Percentiles rank a stretch among this genome's conserved stretches.
Evolutionary conservation across 1,284 basidiomycete species (phyloP).

Genomic region (Mixia osmundae): DNA sequence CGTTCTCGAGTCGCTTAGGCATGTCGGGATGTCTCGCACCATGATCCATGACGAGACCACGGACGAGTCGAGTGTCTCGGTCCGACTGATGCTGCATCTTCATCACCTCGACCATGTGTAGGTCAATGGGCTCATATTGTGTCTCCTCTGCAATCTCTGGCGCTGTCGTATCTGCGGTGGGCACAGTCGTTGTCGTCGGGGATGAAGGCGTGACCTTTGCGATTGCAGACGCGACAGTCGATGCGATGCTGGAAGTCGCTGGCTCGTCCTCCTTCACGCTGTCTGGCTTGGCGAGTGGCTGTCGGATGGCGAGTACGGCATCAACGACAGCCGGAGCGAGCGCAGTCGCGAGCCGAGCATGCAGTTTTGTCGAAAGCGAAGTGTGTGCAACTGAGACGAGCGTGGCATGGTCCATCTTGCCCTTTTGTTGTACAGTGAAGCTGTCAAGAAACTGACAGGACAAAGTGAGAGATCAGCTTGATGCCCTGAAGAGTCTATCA

Average conservation of each 20-base stretch:
- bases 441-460: constrained; percentile 57
- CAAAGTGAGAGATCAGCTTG: constrained; percentile 5
- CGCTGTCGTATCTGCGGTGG: neutral
- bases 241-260: too few relatives aligned
- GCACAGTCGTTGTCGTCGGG: too few relatives aligned
- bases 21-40: constrained; percentile 96
- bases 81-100: constrained; percentile 99
- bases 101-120: constrained; percentile 99
- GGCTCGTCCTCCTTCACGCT: neutral
- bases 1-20: constrained; percentile 95
- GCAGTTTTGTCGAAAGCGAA: constrained; percentile 83
- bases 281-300: constrained; percentile 35
- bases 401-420: constrained; percentile 53
- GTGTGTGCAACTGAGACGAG: constrained; percentile 84
- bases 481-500: neutral
- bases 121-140: constrained; percentile 56
- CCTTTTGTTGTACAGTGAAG: constrained; percentile 43
- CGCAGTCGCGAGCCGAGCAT: constrained; percentile 56
- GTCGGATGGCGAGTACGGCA: constrained; percentile 69
- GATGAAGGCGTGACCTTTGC: too few relatives aligned
- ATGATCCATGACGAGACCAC: constrained; percentile 78
- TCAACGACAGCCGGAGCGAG: constrained; percentile 85
- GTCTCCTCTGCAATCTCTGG: too few relatives aligned
- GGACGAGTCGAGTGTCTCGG: constrained; percentile 89
- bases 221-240: neutral